Evolutionary conservation across 805 yeast genomes (phyloP).

Genomic region (Brettanomyces anomalus): DNA sequence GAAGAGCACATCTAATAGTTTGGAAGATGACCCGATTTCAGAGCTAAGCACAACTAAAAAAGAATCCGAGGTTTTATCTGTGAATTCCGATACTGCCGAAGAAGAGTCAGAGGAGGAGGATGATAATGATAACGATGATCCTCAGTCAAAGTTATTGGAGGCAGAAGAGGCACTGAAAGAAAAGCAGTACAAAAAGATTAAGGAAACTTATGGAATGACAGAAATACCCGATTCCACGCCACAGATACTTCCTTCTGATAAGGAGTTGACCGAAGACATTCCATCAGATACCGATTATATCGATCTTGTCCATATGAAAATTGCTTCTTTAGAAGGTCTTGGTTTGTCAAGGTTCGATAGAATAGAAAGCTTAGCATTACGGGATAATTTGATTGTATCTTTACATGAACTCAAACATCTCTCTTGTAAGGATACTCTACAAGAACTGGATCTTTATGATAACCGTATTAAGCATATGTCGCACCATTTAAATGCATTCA

Average conservation of each 20-base stretch:
- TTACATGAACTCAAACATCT: slow-evolving; percentile 59
- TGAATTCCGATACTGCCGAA: slow-evolving; percentile 6
- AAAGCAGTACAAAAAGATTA: slow-evolving; percentile 5
- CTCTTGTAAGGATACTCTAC: slow-evolving; percentile 36
- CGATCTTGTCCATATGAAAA: slow-evolving; percentile 64
- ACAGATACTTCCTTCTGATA: slow-evolving; percentile 60
- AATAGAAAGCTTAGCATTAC: slow-evolving; percentile 55
- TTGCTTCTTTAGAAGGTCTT: slow-evolving; percentile 53
- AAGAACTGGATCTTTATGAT: slow-evolving; percentile 84
- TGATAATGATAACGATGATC: slow-evolving; percentile 10
- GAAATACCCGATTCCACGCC: slow-evolving; percentile 32
- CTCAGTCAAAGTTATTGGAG: not conserved
- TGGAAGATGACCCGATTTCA: no score
- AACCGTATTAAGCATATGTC: slow-evolving; percentile 84
- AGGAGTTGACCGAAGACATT: slow-evolving; percentile 48
- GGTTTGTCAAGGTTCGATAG: slow-evolving; percentile 46
- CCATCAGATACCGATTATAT: slow-evolving; percentile 51
- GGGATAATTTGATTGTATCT: slow-evolving; percentile 78
- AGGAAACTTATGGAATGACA: slow-evolving; percentile 22
- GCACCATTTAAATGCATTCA: slow-evolving; percentile 52
- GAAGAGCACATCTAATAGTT: no score
- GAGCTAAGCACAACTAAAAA: no score
- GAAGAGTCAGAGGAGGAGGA: slow-evolving; percentile 4
- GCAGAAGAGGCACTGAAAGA: slow-evolving; percentile 1
- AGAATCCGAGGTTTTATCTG: no score